A percentile compares a stretch with the other conserved stretches of the same genome.
Evolutionary conservation across 1,284 basidiomycete species (phyloP).

Genomic region (Amylostereum chailletii): DNA sequence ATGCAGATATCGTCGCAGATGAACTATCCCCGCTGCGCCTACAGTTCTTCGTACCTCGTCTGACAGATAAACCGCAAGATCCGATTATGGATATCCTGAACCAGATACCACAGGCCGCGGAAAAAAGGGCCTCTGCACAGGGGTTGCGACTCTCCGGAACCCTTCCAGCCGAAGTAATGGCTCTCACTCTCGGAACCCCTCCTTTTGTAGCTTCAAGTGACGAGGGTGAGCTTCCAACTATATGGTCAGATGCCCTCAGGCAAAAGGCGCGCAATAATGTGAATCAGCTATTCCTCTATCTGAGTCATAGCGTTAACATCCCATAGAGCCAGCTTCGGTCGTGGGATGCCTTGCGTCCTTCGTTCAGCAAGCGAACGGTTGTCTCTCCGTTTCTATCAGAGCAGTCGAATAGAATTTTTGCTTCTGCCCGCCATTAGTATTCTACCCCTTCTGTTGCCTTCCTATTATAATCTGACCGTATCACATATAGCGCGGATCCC

Average conservation of each 20-base stretch:
- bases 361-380: slow-evolving; percentile 20
- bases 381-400: slow-evolving; percentile 56
- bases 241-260: slow-evolving; percentile 7
- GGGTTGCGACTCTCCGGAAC: no score
- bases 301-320: background rate
- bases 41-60: slow-evolving; percentile 46
- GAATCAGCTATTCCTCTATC: background rate
- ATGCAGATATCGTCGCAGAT: slow-evolving; percentile 3
- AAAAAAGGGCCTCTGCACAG: no score
- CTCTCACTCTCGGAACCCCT: no score
- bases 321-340: slow-evolving; percentile 34
- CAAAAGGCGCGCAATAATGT: slow-evolving; percentile 5
- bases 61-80: slow-evolving; percentile 65
- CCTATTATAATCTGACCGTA: background rate
- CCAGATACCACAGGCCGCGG: background rate
- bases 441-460: slow-evolving; percentile 14
- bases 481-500: slow-evolving; percentile 28
- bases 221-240: no score
- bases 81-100: slow-evolving; percentile 58
- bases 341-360: slow-evolving; percentile 48
- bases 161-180: no score
- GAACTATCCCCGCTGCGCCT: slow-evolving; percentile 21
- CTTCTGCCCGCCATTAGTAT: slow-evolving; percentile 49
- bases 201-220: no score
- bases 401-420: slow-evolving; percentile 40